Conservation (phyloP, 1,139 yeast species). For the Cylindricascospora bacillispora region DNA sequence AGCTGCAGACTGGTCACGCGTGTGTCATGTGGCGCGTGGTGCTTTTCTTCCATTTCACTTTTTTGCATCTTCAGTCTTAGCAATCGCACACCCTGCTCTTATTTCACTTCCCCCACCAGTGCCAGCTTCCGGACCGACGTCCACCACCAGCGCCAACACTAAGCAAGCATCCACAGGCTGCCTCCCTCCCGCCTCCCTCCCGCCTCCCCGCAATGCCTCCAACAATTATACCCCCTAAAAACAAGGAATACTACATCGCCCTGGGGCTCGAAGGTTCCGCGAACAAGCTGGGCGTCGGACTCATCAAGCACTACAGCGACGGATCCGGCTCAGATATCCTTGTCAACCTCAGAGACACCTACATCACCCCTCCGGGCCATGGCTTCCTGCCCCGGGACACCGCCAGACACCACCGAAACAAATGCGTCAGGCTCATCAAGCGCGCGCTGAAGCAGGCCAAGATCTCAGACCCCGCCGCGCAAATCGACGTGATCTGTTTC, state of each 20-base stretch:
- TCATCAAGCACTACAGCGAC: constrained; percentile 47
- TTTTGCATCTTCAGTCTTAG: too few relatives aligned
- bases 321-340: constrained; percentile 45
- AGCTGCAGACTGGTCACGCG: too few relatives aligned
- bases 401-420: constrained; percentile 89
- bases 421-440: constrained; percentile 78
- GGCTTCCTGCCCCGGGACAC: constrained; percentile 94
- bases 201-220: not conserved
- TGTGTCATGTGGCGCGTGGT: too few relatives aligned
- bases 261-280: constrained; percentile 96
- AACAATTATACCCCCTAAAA: constrained; percentile 22
- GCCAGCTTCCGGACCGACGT: too few relatives aligned
- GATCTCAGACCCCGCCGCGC: constrained; percentile 31
- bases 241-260: constrained; percentile 48
- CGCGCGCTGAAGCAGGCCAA: constrained; percentile 53
- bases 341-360: constrained; percentile 86
- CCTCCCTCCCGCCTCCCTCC: too few relatives aligned
- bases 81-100: too few relatives aligned
- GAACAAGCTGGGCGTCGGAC: constrained; percentile 87
- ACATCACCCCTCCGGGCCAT: constrained; percentile 94
- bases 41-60: too few relatives aligned
- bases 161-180: too few relatives aligned
- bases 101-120: not conserved
- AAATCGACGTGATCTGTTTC: constrained; percentile 83
- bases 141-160: too few relatives aligned